phyloP scores from a whole-genome alignment of 2,329 filamentous ascomycete genomes.

The Aspergillaceae sp. region DNA sequence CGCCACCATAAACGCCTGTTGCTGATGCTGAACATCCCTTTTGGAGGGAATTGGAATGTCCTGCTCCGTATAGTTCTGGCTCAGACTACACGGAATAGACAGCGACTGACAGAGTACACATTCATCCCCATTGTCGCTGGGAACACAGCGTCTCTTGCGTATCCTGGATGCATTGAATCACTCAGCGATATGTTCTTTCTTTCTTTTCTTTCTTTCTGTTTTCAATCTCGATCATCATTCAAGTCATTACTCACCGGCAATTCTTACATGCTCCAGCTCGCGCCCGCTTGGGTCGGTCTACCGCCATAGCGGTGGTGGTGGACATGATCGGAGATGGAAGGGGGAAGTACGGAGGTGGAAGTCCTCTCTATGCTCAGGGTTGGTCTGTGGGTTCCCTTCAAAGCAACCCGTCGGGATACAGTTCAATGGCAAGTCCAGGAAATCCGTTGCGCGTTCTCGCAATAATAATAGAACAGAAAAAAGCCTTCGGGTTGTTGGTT shows the following conservation, averaged over 20 bases:
- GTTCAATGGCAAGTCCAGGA: too few relatives aligned
- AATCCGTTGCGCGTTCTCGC: too few relatives aligned
- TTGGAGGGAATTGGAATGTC: neutral
- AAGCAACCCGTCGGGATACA: neutral
- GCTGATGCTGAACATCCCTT: neutral
- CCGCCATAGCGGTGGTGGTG: neutral
- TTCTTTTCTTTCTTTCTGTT: neutral
- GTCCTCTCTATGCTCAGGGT: neutral
- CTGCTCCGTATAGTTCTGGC: neutral
- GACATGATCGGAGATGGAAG: neutral
- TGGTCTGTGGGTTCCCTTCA: neutral
- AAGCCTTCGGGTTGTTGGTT: neutral
- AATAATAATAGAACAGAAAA: neutral
- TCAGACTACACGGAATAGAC: constrained; percentile 9
- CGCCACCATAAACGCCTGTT: neutral
- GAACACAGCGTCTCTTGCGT: constrained; percentile 13
- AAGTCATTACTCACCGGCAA: constrained; percentile 6
- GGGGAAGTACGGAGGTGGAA: too few relatives aligned
- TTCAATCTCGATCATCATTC: too few relatives aligned
- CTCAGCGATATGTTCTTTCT: neutral
- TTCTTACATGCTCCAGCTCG: constrained; percentile 9
- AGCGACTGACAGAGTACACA: constrained; percentile 10
- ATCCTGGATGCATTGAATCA: neutral
- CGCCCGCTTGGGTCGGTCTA: constrained; percentile 3
- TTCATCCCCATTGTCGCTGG: constrained; percentile 3